phyloP scores from a whole-genome alignment of 192 early-diverging fungal species.

The Backusella sp. region DNA sequence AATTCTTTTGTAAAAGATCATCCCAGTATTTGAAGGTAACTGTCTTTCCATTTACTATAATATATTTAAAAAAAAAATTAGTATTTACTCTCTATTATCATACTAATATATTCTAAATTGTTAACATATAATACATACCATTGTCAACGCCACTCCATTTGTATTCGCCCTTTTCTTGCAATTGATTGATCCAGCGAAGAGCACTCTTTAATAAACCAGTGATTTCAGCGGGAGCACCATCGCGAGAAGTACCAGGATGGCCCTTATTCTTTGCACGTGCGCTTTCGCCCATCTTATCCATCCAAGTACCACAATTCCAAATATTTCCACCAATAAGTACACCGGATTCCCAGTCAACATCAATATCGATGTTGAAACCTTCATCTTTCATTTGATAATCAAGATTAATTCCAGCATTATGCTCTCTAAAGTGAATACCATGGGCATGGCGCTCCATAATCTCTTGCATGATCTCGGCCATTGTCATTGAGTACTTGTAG shows the following conservation, averaged over 20 bases:
- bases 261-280: slow-evolving; percentile 93
- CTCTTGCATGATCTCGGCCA: slow-evolving; percentile 90
- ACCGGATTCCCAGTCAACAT: slow-evolving; percentile 77
- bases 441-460: slow-evolving; percentile 86
- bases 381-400: slow-evolving; percentile 91
- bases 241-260: slow-evolving; percentile 88
- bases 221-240: slow-evolving; percentile 92
- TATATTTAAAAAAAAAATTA: slow-evolving; percentile 16
- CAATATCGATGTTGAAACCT: slow-evolving; percentile 84
- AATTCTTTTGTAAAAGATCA: slow-evolving; percentile 70
- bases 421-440: slow-evolving; percentile 92
- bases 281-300: slow-evolving; percentile 98
- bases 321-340: slow-evolving; percentile 84
- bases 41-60: slow-evolving; percentile 28
- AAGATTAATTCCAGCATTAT: slow-evolving; percentile 86
- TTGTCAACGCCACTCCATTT: slow-evolving; percentile 42
- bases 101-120: slow-evolving; percentile 7
- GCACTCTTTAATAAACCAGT: slow-evolving; percentile 84
- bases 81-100: neutral
- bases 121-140: neutral
- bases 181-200: slow-evolving; percentile 76
- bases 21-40: slow-evolving; percentile 80
- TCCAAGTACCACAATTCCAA: slow-evolving; percentile 99
- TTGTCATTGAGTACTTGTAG: slow-evolving; percentile 63
- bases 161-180: slow-evolving; percentile 44